Evolutionary conservation across 2,329 filamentous ascomycete species (phyloP).

Genomic region (Penicillium sp.): DNA sequence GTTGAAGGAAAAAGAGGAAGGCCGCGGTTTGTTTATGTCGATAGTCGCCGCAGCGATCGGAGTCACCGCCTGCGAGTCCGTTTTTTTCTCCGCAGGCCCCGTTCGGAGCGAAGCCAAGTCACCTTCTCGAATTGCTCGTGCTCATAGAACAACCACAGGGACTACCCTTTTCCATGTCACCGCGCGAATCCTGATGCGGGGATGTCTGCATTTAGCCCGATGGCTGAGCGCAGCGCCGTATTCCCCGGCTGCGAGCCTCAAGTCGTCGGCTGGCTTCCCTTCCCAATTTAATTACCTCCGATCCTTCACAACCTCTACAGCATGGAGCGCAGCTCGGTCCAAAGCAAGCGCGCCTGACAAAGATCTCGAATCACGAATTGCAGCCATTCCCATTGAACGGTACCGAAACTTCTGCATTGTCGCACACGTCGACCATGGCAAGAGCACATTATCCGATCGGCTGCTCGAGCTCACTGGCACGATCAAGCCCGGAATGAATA

Average conservation of each 20-base stretch:
- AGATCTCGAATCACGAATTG: conserved; percentile 59
- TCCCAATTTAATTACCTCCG: conserved; percentile 21
- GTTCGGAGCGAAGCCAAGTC: conserved; percentile 3
- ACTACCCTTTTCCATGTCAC: conserved; percentile 29
- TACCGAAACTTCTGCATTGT: conserved; percentile 97
- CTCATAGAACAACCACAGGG: neutral
- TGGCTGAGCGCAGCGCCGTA: conserved; percentile 44
- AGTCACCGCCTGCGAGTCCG: conserved; percentile 25
- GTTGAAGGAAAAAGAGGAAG: conserved; percentile 5
- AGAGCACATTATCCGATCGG: conserved; percentile 90
- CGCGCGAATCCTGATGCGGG: conserved; percentile 44
- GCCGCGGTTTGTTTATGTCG: conserved; percentile 36
- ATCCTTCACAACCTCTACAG: conserved; percentile 32
- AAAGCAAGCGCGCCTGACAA: conserved; percentile 31
- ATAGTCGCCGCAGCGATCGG: conserved; percentile 38
- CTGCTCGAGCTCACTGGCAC: conserved; percentile 92
- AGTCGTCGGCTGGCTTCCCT: conserved; percentile 25
- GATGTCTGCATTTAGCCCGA: conserved; percentile 48
- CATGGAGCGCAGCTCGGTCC: conserved; percentile 22
- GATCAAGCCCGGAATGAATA: conserved; percentile 80
- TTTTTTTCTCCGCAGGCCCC: conserved; percentile 35
- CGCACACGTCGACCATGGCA: conserved; percentile 97
- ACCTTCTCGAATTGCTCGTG: conserved; percentile 3
- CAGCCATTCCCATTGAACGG: conserved; percentile 51
- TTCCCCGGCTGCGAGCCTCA: conserved; percentile 31